Evolutionary conservation across 495 filamentous ascomycete species (phyloP).

Genomic region (Terfezia boudieri): DNA sequence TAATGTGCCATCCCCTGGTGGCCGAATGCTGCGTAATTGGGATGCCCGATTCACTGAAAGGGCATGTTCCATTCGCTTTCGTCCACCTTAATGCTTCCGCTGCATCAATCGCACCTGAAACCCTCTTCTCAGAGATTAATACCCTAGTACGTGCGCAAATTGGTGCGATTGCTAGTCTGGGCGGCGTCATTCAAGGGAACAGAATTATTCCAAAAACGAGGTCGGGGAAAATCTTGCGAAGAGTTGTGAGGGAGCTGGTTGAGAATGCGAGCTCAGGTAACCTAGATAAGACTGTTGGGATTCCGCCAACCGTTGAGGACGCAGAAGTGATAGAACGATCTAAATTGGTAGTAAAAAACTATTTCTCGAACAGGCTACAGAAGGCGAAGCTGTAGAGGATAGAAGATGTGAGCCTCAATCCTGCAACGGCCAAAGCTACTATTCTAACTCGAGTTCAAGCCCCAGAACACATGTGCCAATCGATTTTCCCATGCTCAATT

Average conservation of each 20-base stretch:
- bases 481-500: too few relatives aligned
- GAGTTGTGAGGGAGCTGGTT: conserved; percentile 58
- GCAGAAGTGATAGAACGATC: not conserved
- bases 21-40: conserved; percentile 68
- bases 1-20: conserved; percentile 53
- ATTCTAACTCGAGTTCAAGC: too few relatives aligned
- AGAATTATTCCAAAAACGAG: conserved; percentile 70
- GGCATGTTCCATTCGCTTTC: conserved; percentile 79
- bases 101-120: conserved; percentile 24
- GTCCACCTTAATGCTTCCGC: conserved; percentile 34
- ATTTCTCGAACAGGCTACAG: not conserved
- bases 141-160: conserved; percentile 28
- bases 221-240: conserved; percentile 64
- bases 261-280: conserved; percentile 24
- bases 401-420: too few relatives aligned
- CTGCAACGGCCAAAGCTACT: too few relatives aligned
- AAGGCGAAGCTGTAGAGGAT: not conserved
- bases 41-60: conserved; percentile 67
- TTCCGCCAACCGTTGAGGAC: not conserved
- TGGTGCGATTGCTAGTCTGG: conserved; percentile 63
- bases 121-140: conserved; percentile 30
- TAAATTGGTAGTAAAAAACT: not conserved
- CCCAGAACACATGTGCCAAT: too few relatives aligned
- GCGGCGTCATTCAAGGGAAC: conserved; percentile 60
- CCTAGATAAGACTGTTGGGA: not conserved